Evolutionary conservation across 2,329 filamentous ascomycete species (phyloP).

Genomic region (Harringtonia aguacate): DNA sequence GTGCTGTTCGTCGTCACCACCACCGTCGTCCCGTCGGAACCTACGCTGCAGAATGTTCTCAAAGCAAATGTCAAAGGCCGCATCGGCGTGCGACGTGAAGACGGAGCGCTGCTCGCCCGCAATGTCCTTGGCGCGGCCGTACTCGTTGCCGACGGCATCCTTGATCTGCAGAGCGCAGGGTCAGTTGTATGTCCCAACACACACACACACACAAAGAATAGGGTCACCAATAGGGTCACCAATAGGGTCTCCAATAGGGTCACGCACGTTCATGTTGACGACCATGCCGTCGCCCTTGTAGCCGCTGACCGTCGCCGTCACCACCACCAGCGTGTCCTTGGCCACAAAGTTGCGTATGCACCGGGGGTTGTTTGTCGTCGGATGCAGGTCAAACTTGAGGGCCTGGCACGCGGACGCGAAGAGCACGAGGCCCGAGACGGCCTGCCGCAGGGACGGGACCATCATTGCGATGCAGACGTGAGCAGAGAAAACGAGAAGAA

Average conservation of each 20-base stretch:
- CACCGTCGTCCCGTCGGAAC: neutral
- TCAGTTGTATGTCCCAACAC: too few species aligned
- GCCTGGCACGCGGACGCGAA: conserved; percentile 48
- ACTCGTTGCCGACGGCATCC: conserved; percentile 92
- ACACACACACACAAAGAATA: too few species aligned
- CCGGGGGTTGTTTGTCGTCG: conserved; percentile 57
- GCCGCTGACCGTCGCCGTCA: conserved; percentile 83
- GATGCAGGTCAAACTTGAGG: conserved; percentile 82
- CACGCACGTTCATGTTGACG: conserved; percentile 81
- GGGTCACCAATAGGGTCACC: too few species aligned
- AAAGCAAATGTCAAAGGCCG: conserved; percentile 93
- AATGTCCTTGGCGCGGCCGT: conserved; percentile 82
- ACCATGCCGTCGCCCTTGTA: conserved; percentile 81
- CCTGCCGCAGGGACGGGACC: conserved; percentile 41
- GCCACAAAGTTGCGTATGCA: conserved; percentile 95
- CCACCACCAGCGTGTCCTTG: conserved; percentile 86
- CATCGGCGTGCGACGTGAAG: conserved; percentile 86
- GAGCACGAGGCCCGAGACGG: conserved; percentile 46
- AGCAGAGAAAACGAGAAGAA: neutral
- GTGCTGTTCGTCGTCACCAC: neutral
- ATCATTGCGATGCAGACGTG: conserved; percentile 6
- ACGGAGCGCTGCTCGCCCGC: conserved; percentile 86
- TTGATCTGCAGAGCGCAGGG: conserved; percentile 74
- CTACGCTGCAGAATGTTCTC: conserved; percentile 61
- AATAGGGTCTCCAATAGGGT: too few species aligned